phyloP scores from a whole-genome alignment of 148 eudicot species.

The Selenicereus undatus region DNA sequence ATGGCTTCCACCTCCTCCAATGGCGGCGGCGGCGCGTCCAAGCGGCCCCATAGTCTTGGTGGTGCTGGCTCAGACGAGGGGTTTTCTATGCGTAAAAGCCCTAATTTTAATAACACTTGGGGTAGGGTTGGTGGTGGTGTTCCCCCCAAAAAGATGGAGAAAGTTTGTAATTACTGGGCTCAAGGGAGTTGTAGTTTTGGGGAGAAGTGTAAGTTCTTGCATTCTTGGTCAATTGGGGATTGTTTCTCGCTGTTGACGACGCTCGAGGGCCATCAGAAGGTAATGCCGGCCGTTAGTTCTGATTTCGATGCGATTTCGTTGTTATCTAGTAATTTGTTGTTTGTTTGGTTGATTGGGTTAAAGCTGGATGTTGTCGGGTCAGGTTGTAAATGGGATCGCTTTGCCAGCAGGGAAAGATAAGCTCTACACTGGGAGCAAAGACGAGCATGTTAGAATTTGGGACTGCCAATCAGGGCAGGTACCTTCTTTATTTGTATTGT shows the following conservation, averaged over 20 bases:
- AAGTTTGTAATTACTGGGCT: slow-evolving; percentile 72
- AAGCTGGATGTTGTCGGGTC: slow-evolving; percentile 18
- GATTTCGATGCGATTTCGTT: neutral
- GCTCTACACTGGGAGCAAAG: slow-evolving; percentile 88
- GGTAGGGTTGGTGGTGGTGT: slow-evolving; percentile 44
- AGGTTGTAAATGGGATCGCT: slow-evolving; percentile 88
- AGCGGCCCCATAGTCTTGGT: slow-evolving; percentile 52
- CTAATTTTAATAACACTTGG: slow-evolving; percentile 61
- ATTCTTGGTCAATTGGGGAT: slow-evolving; percentile 76
- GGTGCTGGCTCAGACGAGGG: slow-evolving; percentile 49
- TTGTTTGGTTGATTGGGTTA: slow-evolving; percentile 6
- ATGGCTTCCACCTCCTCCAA: slow-evolving; percentile 24
- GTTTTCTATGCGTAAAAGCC: slow-evolving; percentile 48
- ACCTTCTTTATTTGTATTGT: neutral
- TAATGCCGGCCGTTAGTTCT: slow-evolving; percentile 11
- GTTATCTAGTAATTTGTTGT: neutral
- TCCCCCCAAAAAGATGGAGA: slow-evolving; percentile 46
- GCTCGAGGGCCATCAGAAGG: slow-evolving; percentile 95
- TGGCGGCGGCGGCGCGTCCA: slow-evolving; percentile 45
- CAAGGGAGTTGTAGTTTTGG: slow-evolving; percentile 77
- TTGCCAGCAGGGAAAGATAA: slow-evolving; percentile 82
- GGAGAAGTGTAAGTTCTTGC: slow-evolving; percentile 71
- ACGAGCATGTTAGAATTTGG: slow-evolving; percentile 82
- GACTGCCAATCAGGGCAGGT: slow-evolving; percentile 99
- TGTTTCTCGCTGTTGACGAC: slow-evolving; percentile 62